Conservation (phyloP, 2,329 filamentous ascomycete genomes). For the Penicillium sp. region DNA sequence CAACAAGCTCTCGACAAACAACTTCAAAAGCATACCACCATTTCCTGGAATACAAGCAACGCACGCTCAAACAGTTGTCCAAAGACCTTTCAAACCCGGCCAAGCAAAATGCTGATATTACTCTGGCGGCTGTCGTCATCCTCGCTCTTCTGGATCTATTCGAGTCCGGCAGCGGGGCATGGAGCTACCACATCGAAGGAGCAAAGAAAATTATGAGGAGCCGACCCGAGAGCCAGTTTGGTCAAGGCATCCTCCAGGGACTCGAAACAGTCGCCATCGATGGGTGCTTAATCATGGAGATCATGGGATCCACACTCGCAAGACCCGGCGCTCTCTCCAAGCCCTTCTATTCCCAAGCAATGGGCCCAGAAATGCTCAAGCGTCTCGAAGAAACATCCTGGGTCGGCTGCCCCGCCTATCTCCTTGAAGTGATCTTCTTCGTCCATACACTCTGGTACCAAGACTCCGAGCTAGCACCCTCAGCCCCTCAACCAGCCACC, state of each 20-base stretch:
- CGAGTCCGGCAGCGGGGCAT: slow-evolving; percentile 52
- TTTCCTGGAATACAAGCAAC: slow-evolving; percentile 51
- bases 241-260: slow-evolving; percentile 31
- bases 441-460: slow-evolving; percentile 40
- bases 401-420: slow-evolving; percentile 44
- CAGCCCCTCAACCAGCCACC: slow-evolving; percentile 27
- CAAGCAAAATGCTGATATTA: slow-evolving; percentile 42
- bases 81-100: slow-evolving; percentile 30
- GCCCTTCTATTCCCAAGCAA: slow-evolving; percentile 39
- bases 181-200: slow-evolving; percentile 54
- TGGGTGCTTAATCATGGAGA: slow-evolving; percentile 41
- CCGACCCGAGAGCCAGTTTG: slow-evolving; percentile 24
- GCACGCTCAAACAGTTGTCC: slow-evolving; percentile 46
- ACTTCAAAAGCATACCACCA: slow-evolving; percentile 39
- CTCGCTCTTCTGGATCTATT: slow-evolving; percentile 53
- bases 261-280: slow-evolving; percentile 40
- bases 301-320: slow-evolving; percentile 45
- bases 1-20: slow-evolving; percentile 32
- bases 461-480: slow-evolving; percentile 24
- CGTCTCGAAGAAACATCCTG: slow-evolving; percentile 43
- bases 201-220: slow-evolving; percentile 49
- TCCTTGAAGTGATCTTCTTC: slow-evolving; percentile 43
- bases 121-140: slow-evolving; percentile 48
- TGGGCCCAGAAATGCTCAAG: slow-evolving; percentile 37
- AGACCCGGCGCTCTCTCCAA: slow-evolving; percentile 40